phyloP scores from a whole-genome alignment of 176 grass and related monocot genomes.

The Aegilops tauschii region DNA sequence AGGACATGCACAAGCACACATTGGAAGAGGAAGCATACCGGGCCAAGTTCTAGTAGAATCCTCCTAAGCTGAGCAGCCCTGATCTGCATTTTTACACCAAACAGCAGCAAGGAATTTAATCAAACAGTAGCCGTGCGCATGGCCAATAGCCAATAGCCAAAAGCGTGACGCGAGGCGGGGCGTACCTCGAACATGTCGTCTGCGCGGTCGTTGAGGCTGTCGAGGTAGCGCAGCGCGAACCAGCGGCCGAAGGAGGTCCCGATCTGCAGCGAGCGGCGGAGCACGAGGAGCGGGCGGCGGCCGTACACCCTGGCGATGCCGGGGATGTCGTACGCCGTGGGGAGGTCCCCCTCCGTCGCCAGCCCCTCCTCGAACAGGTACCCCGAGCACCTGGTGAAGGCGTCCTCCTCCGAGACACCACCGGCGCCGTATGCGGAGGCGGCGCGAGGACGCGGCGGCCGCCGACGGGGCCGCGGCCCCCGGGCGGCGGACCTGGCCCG shows the following conservation, averaged over 20 bases:
- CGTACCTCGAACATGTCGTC: slow-evolving; percentile 79
- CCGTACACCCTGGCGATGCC: slow-evolving; percentile 67
- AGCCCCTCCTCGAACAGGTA: slow-evolving; percentile 75
- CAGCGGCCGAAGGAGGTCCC: slow-evolving; percentile 73
- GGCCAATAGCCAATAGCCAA: not conserved
- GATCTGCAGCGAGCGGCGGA: slow-evolving; percentile 77
- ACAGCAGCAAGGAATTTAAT: slow-evolving; percentile 1
- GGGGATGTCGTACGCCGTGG: slow-evolving; percentile 45
- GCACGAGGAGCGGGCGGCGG: slow-evolving; percentile 78
- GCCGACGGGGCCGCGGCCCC: not conserved
- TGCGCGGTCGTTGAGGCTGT: slow-evolving; percentile 56
- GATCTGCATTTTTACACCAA: slow-evolving; percentile 39
- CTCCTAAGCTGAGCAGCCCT: slow-evolving; percentile 79
- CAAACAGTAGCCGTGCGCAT: slow-evolving; percentile 1
- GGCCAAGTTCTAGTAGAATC: slow-evolving; percentile 82
- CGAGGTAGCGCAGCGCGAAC: slow-evolving; percentile 74
- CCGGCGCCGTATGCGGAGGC: not conserved
- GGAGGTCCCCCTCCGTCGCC: slow-evolving; percentile 58
- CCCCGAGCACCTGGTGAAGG: slow-evolving; percentile 87
- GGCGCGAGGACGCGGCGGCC: not conserved
- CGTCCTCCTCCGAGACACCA: slow-evolving; percentile 48
- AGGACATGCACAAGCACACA: not conserved
- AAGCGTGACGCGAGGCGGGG: not conserved
- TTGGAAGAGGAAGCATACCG: slow-evolving; percentile 41
- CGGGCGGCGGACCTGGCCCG: not conserved